Evolutionary conservation across 306 rosid species (phyloP), one percentile per base, ranked within the genome.

Genomic region (Sindora glabra): DNA sequence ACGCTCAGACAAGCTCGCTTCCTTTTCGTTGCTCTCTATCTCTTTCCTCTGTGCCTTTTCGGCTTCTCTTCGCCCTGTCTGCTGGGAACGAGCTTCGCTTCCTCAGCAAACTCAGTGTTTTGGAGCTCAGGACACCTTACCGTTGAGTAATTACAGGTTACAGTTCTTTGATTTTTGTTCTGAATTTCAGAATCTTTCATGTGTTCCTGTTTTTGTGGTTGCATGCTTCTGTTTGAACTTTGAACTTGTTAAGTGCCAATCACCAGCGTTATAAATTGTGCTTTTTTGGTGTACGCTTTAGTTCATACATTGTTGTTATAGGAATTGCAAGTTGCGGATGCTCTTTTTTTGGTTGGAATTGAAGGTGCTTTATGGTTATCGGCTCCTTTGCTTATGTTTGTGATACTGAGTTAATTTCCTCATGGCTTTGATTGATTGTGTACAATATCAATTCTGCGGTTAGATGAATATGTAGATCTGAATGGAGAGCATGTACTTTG

Each of bases 381-480:
- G 52, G 44, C 57, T 6, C 27, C 27, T 27, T 62, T 50, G 4
- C 4, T 32, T 6, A 49, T 63, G 25, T 25, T 62, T 41, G 27
- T 32, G 50, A 19, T 7, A 40, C 60, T 41, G 63, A 44, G 23
- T 74, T 29, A 16, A 44, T 45, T 48, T 40, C 11, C 53, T 34
- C 8, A 14, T 59, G 0, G 38, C 27, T 29, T 26, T 49, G 8
- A 34, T 10, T 22, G 27, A 17, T 42, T 32, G 8, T n/a, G 50
- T 21, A 50, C 45, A 21, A 3, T 56, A 48, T 37, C 14, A 17
- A 75, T 22, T 29, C 38, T 8, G n/a, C 56, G 40, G 79, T 47
- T 62, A 62, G 29, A 44, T 79, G 26, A 72, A 38, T 69, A 44
- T 14, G 32, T 73, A 41, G 89, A 82, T 86, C 85, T 83, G 77